phyloP scores from a whole-genome alignment of 768 basidiomycete species.

The Trametes cubensis region DNA sequence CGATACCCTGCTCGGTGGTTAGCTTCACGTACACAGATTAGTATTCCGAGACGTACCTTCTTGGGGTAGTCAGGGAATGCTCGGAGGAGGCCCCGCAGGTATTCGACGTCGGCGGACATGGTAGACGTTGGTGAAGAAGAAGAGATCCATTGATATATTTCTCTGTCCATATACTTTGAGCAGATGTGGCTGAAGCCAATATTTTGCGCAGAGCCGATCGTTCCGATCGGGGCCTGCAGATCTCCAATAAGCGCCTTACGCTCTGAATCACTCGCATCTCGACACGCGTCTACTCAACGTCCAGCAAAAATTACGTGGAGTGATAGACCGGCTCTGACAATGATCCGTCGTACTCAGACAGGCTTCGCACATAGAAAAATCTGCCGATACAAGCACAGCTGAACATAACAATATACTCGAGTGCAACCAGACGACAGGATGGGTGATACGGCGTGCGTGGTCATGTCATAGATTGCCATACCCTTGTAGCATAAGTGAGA shows the following conservation, averaged over 20 bases:
- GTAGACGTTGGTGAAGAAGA: background rate
- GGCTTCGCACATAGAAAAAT: background rate
- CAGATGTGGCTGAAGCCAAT: constrained; percentile 2
- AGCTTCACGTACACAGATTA: too few species aligned
- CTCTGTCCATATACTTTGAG: background rate
- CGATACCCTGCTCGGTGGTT: constrained; percentile 64
- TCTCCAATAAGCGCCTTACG: background rate
- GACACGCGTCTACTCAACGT: background rate
- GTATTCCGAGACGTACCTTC: constrained; percentile 54
- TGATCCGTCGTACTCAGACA: background rate
- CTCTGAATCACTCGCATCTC: background rate
- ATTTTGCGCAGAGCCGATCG: constrained; percentile 8
- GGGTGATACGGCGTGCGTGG: constrained; percentile 12
- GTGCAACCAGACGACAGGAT: constrained; percentile 8
- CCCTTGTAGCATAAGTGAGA: constrained; percentile 41
- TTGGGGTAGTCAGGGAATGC: constrained; percentile 83
- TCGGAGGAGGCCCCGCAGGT: constrained; percentile 62
- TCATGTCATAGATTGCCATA: constrained; percentile 44
- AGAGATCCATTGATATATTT: background rate
- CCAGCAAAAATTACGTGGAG: too few species aligned
- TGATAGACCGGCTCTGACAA: background rate
- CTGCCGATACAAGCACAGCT: constrained; percentile 9
- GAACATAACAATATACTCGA: background rate
- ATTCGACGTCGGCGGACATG: constrained; percentile 75
- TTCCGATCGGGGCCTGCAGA: background rate